Evolutionary conservation across 2,329 filamentous ascomycete species (phyloP).

Genomic region (Botrytis aclada): DNA sequence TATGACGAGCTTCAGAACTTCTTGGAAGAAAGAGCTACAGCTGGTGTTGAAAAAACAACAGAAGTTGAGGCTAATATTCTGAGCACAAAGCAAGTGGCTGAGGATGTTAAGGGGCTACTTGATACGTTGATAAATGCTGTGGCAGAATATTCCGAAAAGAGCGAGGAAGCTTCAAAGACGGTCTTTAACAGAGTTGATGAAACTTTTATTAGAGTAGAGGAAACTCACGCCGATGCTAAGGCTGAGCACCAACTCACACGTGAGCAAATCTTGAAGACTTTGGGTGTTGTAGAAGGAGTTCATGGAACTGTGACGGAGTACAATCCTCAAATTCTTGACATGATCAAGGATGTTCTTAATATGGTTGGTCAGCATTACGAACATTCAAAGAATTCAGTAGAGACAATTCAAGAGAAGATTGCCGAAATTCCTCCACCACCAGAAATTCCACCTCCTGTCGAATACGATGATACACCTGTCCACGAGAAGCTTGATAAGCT

Average conservation of each 20-base stretch:
- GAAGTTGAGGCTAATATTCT: constrained; percentile 72
- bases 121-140: constrained; percentile 80
- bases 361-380: constrained; percentile 86
- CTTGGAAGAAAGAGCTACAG: constrained; percentile 70
- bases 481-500: constrained; percentile 57
- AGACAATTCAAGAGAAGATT: constrained; percentile 56
- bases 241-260: constrained; percentile 79
- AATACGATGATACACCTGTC: constrained; percentile 61
- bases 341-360: constrained; percentile 79
- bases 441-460: constrained; percentile 56
- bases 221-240: constrained; percentile 69
- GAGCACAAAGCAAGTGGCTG: constrained; percentile 73
- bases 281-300: constrained; percentile 69
- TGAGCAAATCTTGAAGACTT: constrained; percentile 72
- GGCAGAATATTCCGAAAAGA: constrained; percentile 79
- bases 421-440: constrained; percentile 49
- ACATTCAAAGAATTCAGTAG: constrained; percentile 68
- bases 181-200: constrained; percentile 82
- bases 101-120: constrained; percentile 82
- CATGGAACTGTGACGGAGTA: constrained; percentile 78
- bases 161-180: constrained; percentile 81
- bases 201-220: constrained; percentile 71
- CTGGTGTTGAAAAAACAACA: constrained; percentile 69
- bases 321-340: constrained; percentile 83
- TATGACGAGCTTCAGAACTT: constrained; percentile 80